Evolutionary conservation across 495 filamentous ascomycete species (phyloP).

Genomic region (Niebla homalea): DNA sequence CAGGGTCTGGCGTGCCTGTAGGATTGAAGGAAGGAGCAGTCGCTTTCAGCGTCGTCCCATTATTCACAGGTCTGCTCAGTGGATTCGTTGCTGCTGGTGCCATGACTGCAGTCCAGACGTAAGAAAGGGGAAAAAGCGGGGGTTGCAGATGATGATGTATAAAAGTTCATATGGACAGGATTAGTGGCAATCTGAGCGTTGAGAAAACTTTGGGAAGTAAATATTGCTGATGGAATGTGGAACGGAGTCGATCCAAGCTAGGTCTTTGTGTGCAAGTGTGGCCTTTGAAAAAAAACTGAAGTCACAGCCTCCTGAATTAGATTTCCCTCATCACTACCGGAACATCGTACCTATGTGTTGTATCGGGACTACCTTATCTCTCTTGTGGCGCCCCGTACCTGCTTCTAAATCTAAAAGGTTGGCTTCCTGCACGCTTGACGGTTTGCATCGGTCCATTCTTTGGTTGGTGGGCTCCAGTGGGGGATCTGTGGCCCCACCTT

Average conservation of each 20-base stretch:
- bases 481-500: not conserved
- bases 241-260: conserved; percentile 19
- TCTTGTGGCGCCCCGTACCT: conserved; percentile 14
- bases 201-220: not conserved
- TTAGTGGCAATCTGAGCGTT: not conserved
- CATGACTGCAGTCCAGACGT: conserved; percentile 22
- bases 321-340: no score
- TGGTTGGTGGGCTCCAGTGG: not conserved
- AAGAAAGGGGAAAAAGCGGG: not conserved
- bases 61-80: conserved; percentile 14
- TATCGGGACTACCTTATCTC: not conserved
- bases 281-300: conserved; percentile 11
- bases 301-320: no score
- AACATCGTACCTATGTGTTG: not conserved
- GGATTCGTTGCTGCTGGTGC: conserved; percentile 24
- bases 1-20: conserved; percentile 29
- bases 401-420: conserved; percentile 22
- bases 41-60: conserved; percentile 27
- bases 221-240: not conserved
- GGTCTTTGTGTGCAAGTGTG: conserved; percentile 59
- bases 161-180: not conserved
- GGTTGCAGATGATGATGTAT: not conserved
- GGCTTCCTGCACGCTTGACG: not conserved
- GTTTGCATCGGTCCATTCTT: not conserved
- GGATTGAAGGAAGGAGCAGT: conserved; percentile 40